Evolutionary conservation across 2,329 filamentous ascomycete species (phyloP), one percentile per base, ranked within the genome.

Genomic region (Fonsecaea erecta): DNA sequence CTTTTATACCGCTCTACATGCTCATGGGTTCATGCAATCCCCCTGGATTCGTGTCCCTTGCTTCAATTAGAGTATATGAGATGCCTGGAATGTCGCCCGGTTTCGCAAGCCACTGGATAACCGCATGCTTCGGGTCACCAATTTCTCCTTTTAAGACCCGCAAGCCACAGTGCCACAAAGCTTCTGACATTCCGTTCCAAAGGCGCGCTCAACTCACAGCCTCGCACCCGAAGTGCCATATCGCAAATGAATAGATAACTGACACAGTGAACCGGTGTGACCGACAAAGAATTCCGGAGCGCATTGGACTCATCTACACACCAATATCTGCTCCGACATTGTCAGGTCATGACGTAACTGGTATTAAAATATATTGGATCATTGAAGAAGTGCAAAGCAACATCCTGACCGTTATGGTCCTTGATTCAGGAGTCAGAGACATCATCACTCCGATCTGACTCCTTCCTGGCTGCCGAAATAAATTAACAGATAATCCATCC

Each of bases 321-420:
- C 28, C 3, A 30, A 30, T 3, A 8, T 30, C 8, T 6, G n/a
- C 14, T 43, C 32, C 12, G 4, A 14, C 24, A 43, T 28, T 7
- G 9, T 18, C 16, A 24, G 63, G 60, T 66, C 64, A 63, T 66
- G 64, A 66, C 64, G 64, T 66, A 66, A 63, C 32, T 59, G 40
- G 59, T 4, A 4, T 4, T 8, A 3, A 30, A 30, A 30, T 30
- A 30, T 30, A 30, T 30, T 30, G 28, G 28, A 30, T 30, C 28
- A 30, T 30, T 30, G 28, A 30, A 30, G 3, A 30, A 30, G 28
- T 3, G 28, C 28, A 30, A 37, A 4, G 35, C 8, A 37, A 12
- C 35, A 14, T 37, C 14, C 12, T 12, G 14, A 37, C n/a, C n/a
- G n/a, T n/a, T n/a, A n/a, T 16, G 35, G 35, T 37, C 11, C 35